Conservation (phyloP, 176 grass and related monocot species). For the Rhynchospora breviuscula region DNA sequence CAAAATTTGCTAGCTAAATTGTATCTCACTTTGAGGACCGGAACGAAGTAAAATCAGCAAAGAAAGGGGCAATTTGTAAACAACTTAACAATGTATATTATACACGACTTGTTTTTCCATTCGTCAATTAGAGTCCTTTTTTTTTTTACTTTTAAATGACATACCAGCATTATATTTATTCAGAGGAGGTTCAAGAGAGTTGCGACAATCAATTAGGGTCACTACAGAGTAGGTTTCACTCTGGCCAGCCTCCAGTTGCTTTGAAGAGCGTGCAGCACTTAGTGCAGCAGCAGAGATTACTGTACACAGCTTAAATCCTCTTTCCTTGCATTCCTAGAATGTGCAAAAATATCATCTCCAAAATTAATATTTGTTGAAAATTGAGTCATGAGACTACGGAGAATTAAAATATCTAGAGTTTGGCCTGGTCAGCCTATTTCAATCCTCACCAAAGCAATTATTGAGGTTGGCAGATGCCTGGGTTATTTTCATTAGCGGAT, state of each 20-base stretch:
- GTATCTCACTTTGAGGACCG: background rate
- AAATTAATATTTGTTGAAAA: background rate
- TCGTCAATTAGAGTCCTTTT: background rate
- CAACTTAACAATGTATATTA: background rate
- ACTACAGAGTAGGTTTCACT: constrained; percentile 54
- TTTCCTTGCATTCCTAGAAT: constrained; percentile 70
- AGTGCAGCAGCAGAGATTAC: constrained; percentile 65
- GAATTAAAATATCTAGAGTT: background rate
- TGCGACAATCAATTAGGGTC: constrained; percentile 67
- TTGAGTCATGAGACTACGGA: background rate
- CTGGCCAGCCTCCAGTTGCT: constrained; percentile 37
- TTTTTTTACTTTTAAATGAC: background rate
- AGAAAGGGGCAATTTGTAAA: background rate
- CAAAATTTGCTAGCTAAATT: background rate
- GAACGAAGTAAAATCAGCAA: background rate
- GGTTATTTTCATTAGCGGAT: background rate
- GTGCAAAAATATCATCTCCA: background rate
- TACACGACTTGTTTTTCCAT: background rate
- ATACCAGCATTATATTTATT: constrained; percentile 57
- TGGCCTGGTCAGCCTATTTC: background rate
- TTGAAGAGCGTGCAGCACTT: constrained; percentile 45
- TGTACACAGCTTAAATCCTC: constrained; percentile 56
- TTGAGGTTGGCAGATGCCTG: background rate
- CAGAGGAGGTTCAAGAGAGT: constrained; percentile 56
- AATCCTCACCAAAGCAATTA: background rate